Base-by-base conservation (phyloP, 176 grass and related monocot species). In the Dactylis glomerata region DNA sequence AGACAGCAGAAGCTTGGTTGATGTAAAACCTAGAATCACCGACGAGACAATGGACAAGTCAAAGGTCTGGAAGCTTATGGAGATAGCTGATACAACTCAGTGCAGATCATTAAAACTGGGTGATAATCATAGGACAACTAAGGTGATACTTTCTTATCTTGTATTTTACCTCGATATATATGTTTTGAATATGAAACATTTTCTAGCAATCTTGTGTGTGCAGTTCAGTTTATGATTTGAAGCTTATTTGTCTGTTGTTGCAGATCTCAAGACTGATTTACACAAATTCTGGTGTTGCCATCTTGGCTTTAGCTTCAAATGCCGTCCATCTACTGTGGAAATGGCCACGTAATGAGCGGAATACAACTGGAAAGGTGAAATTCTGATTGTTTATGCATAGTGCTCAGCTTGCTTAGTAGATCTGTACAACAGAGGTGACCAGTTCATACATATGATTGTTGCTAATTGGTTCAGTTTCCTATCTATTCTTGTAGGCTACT, bases 311-410 rank as follows among this genome's bases (percentile, higher is more conserved):
- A 76, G 90, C 93, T 77, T 92, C 93, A 79, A 99, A 92, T 73
- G 93, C 97, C 24, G 84, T 99, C 81, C 97, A 99, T 89, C 88
- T 94, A 56, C 97, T 99, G 4, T 99, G 97, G 97, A 99, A 99
- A 86, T 99, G 97, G 97, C 82, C 97, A 30, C 97, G 97, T 34
- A 91, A 87, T 91, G 97, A 99, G 31, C 81, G 93, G 1, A 90
- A 98, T 87, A 85, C 93, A 69, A 87, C 65, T 73, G 93, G 93
- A 89, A 99, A 99, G 93, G 97, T 99, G 65, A 84, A 78, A 28
- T 75, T 26, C 20, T 14, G 70, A 70, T 81, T 78, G 17, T 14
- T 79, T 67, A 56, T 77, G 52, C 38, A 41, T 19, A 58, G 24
- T 78, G 22, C 38, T 86, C 41, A 76, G 49, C 59, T 80, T 69